phyloP scores from a whole-genome alignment of 2,329 filamentous ascomycete genomes.

The Aspergillus japonicus region DNA sequence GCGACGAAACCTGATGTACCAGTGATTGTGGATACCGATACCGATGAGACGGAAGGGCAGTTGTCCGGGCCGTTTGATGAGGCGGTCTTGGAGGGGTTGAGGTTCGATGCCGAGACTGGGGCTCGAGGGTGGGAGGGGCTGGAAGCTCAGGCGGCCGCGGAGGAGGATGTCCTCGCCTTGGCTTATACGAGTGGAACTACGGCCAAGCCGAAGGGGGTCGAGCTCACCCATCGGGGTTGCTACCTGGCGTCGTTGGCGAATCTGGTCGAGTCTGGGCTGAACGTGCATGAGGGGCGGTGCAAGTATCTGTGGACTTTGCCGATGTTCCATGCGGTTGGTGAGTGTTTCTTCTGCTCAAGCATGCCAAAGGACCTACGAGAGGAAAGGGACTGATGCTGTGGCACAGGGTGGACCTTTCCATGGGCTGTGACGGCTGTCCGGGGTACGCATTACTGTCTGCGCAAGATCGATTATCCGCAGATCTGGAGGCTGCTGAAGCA shows the following conservation, averaged over 20 bases:
- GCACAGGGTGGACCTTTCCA: constrained; percentile 72
- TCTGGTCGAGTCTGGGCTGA: constrained; percentile 83
- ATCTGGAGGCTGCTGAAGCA: constrained; percentile 89
- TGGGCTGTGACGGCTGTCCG: constrained; percentile 91
- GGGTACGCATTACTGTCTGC: constrained; percentile 90
- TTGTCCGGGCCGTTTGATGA: constrained; percentile 78
- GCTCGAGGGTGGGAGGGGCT: constrained; percentile 74
- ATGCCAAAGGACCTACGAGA: not conserved
- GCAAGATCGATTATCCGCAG: constrained; percentile 90
- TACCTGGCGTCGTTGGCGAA: constrained; percentile 86
- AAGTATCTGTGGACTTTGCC: constrained; percentile 90
- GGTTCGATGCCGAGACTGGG: constrained; percentile 66
- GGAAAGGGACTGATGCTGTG: not conserved
- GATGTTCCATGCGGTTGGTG: constrained; percentile 70
- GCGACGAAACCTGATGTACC: constrained; percentile 62
- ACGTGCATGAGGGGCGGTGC: constrained; percentile 66
- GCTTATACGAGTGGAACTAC: constrained; percentile 95
- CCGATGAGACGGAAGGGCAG: constrained; percentile 71
- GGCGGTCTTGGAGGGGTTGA: constrained; percentile 76
- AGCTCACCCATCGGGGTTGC: constrained; percentile 82
- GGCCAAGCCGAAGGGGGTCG: constrained; percentile 84
- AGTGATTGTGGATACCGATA: constrained; percentile 81
- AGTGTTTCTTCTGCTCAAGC: constrained; percentile 15
- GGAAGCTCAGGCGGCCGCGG: constrained; percentile 66
- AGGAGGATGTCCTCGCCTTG: constrained; percentile 80